Conservation (phyloP, 768 basidiomycete genomes). For the Russula sp. region DNA sequence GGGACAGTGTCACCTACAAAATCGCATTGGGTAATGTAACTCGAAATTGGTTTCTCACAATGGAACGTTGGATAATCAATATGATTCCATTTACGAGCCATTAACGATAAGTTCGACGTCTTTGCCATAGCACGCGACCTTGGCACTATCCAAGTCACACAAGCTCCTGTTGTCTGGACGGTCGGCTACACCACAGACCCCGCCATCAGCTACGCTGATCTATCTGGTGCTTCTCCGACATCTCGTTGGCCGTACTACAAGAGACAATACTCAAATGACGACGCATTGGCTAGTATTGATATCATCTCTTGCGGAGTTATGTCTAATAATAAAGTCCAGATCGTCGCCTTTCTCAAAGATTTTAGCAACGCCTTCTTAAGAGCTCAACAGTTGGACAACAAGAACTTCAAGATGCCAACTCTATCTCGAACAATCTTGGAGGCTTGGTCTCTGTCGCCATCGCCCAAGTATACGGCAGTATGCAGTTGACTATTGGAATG, state of each 20-base stretch:
- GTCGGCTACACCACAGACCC: constrained; percentile 36
- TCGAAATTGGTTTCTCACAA: constrained; percentile 28
- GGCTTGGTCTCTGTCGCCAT: constrained; percentile 51
- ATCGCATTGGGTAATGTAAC: constrained; percentile 14
- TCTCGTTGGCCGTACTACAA: constrained; percentile 45
- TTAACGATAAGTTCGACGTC: constrained; percentile 27
- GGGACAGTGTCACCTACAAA: constrained; percentile 24
- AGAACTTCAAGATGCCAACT: constrained; percentile 45
- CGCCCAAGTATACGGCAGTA: constrained; percentile 52
- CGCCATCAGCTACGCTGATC: constrained; percentile 34
- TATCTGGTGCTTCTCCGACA: constrained; percentile 42
- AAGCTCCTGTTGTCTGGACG: constrained; percentile 33
- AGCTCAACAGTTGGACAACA: constrained; percentile 47
- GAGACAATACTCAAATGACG: constrained; percentile 36
- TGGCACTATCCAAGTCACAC: constrained; percentile 30
- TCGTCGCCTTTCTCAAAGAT: constrained; percentile 45
- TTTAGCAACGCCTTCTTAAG: constrained; percentile 44
- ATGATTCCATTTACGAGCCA: constrained; percentile 21
- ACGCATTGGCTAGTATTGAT: constrained; percentile 31
- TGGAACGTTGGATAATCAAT: constrained; percentile 28
- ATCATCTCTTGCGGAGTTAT: not conserved
- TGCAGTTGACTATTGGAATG: constrained; percentile 54
- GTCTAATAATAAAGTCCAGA: constrained; percentile 35
- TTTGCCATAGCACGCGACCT: constrained; percentile 35
- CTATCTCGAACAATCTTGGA: constrained; percentile 52